These are phyloP conservation scores for Neoboletus subvelutipes DNA, from an alignment of 768 basidiomycete species.

Conservation along the genomic window DNA sequence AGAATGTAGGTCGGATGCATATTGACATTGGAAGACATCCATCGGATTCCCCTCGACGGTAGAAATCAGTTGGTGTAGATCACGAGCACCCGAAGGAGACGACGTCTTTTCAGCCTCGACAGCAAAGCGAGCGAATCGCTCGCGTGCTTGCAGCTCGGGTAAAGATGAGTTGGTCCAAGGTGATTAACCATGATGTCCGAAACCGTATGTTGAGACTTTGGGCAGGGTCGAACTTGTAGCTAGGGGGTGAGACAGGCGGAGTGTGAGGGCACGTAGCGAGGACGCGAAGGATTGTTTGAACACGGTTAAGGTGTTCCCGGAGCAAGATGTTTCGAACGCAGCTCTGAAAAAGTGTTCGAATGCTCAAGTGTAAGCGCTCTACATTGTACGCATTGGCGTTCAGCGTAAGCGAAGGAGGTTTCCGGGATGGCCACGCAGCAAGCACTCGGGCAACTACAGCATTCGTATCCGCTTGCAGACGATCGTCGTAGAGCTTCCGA, in stretches of 20 bases:
- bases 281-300: not conserved
- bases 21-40: not conserved
- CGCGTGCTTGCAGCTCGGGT: not conserved
- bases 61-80: conserved; percentile 2
- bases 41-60: not conserved
- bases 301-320: not conserved
- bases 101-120: not conserved
- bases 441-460: not conserved
- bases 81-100: not conserved
- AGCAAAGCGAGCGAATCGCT: not conserved
- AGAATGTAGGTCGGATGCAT: not conserved
- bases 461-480: rapidly evolving
- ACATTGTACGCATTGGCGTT: not conserved
- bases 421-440: not conserved
- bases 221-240: not conserved
- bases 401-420: not conserved
- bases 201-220: not conserved
- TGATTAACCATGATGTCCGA: not conserved
- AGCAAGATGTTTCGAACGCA: not conserved
- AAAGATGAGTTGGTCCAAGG: not conserved
- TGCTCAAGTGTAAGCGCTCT: not conserved
- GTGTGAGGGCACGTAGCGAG: not conserved
- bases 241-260: too few relatives aligned
- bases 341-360: not conserved
- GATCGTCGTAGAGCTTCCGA: not conserved